Evolutionary conservation across 257 asterid genomes (phyloP), one percentile per base, ranked within the genome.

Genomic region (Solanum tarapatanum): DNA sequence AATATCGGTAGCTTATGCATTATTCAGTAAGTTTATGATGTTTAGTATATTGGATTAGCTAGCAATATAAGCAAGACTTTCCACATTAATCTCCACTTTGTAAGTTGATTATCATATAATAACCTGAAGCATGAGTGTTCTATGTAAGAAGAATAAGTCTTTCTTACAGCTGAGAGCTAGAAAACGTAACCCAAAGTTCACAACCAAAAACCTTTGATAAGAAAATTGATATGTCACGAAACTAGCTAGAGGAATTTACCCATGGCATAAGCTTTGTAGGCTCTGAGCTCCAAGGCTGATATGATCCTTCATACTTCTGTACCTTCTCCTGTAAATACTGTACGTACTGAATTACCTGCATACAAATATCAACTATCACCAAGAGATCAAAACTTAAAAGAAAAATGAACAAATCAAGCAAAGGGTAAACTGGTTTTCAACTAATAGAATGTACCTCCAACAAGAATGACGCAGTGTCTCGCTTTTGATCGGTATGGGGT

Each of bases 231-330:
- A 48, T 6, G 6, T 6, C 41, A 9, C 33, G 24, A 17, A 30
- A 30, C 39, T 48, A 82, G 69, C 43, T 30, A 82, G 28, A 69
- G 92, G 82, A 86, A 84, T 87, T 89, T 94, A 96, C 99, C 99
- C 99, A 96, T 85, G 99, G 98, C 98, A 94, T 93, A 91, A 95
- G 93, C 91, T 96, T 96, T 84, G 96, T 93, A 80, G 98, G 95
- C 91, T 96, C 99, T 32, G 98, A 92, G 87, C 91, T 91, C 99
- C 97, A 95, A 83, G 94, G 89, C 88, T 95, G 99, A 89, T 91
- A 93, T 2, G 98, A 88, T 36, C 97, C 98, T 90, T 96, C 99
- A 86, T 94, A 90, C 88, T 92, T 95, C 45, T 95, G 94, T 64
- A 94, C 93, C 94, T 92, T 94, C 86, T 96, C 99, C 86, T 95